Conservation (phyloP, 1,284 basidiomycete genomes). For the Ceratobasidium sp. region DNA sequence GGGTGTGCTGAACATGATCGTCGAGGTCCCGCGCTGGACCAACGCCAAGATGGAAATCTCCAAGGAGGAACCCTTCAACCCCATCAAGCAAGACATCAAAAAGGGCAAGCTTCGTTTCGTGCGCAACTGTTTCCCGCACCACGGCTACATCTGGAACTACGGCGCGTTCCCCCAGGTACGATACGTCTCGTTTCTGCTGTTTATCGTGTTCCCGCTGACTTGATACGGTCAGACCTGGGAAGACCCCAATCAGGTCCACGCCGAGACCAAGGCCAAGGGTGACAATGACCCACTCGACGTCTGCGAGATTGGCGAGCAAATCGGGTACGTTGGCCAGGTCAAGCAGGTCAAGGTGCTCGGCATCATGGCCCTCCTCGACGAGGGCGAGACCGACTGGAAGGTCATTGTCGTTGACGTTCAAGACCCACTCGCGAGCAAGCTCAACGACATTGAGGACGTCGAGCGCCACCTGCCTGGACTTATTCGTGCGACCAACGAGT, state of each 20-base stretch:
- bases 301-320: slow-evolving; percentile 99
- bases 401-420: slow-evolving; percentile 97
- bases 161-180: slow-evolving; percentile 93
- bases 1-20: slow-evolving; percentile 97
- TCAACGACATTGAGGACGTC: slow-evolving; percentile 99
- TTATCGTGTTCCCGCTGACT: slow-evolving; percentile 24
- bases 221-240: slow-evolving; percentile 92
- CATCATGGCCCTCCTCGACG: slow-evolving; percentile 98
- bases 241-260: slow-evolving; percentile 87
- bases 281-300: slow-evolving; percentile 99
- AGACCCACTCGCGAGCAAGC: slow-evolving; percentile 94
- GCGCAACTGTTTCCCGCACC: slow-evolving; percentile 99
- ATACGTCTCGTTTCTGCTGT: slow-evolving; percentile 32
- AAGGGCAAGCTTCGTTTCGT: slow-evolving; percentile 97
- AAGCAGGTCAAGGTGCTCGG: slow-evolving; percentile 99
- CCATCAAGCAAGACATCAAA: slow-evolving; percentile 99
- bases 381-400: slow-evolving; percentile 99
- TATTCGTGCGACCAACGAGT: slow-evolving; percentile 96
- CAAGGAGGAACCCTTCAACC: slow-evolving; percentile 98
- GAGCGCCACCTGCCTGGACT: slow-evolving; percentile 98
- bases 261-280: slow-evolving; percentile 98
- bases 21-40: slow-evolving; percentile 99
- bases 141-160: slow-evolving; percentile 99
- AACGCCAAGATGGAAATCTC: slow-evolving; percentile 99
- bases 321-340: slow-evolving; percentile 96